phyloP scores from a whole-genome alignment of 345 rosid species.

The Rhodamnia argentea region DNA sequence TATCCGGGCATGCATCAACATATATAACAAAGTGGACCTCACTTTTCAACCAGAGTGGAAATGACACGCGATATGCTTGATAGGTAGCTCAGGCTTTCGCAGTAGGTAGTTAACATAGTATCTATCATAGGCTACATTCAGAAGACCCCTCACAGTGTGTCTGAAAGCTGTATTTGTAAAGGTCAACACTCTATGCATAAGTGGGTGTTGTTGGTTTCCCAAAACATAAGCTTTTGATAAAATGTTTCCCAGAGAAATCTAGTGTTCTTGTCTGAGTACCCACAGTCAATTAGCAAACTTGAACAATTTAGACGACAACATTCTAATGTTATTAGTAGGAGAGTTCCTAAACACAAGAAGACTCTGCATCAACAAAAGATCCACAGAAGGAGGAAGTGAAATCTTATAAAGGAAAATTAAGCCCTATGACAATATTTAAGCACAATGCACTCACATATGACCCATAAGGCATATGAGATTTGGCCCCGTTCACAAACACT shows the following conservation, averaged over 20 bases:
- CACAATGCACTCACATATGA: slow-evolving; percentile 63
- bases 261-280: neutral
- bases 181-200: neutral
- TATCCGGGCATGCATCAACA: neutral
- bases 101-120: neutral
- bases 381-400: neutral
- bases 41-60: neutral
- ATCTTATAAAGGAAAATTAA: neutral
- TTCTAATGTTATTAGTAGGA: neutral
- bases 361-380: neutral
- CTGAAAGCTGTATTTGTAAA: neutral
- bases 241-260: neutral
- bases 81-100: neutral
- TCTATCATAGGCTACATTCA: neutral
- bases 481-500: slow-evolving; percentile 75
- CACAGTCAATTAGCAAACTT: neutral
- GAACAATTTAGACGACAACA: neutral
- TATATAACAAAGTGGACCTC: neutral
- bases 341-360: neutral
- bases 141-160: neutral
- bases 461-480: slow-evolving; percentile 67
- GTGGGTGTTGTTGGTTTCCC: neutral
- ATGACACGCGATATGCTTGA: neutral
- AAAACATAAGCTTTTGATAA: neutral
- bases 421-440: neutral